Base-by-base conservation (phyloP, 2,329 filamentous ascomycete species). In the Hirsutella rhossiliensis region DNA sequence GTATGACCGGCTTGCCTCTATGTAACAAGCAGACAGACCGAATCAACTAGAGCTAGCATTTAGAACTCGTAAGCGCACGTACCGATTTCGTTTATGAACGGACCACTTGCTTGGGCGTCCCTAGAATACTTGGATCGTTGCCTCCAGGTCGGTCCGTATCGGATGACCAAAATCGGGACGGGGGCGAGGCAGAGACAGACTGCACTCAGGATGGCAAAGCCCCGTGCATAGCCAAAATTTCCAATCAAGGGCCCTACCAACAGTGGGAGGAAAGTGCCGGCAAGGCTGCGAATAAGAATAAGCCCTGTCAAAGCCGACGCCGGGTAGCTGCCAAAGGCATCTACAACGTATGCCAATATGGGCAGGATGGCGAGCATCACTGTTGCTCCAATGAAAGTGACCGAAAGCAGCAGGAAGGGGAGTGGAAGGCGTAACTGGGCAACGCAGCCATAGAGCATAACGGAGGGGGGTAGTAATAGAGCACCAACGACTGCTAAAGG, bases 241-340 rank as follows among this genome's bases (percentile, higher is more conserved):
- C 66, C 63, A 0, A 70, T 62, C 38, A 79, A 51, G 0, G 73
- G 72, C 2, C 60, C 67, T 1, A 69, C 65, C 0, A 64, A 57
- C 38, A 80, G 60, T 1, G 77, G 77, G 28, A 80, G 49, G 37
- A 80, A 72, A 0, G 76, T 78, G 4, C 75, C 70, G 57, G 71
- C 67, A 0, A 80, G 57, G 46, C 73, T 78, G 32, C 75, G 62
- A 2, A 65, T 65, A 2, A 78, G 71, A 45, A 79, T 75, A 5
- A 78, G 53, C 1, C 70, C 73, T 0, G 75, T 78, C 62, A 78
- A 66, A 2, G 74, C 74, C 11, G 72, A 76, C 0, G 75, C 75
- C 2, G 73, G 69, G 51, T 74, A 78, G 6, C 73, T 46, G 0
- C 73, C 72, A 45, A 71, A 75, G 0, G 74, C 72, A 47, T 79